Base-by-base conservation (phyloP, 2,329 filamentous ascomycete genomes). In the Aspergillus oerlinghausenensis region DNA sequence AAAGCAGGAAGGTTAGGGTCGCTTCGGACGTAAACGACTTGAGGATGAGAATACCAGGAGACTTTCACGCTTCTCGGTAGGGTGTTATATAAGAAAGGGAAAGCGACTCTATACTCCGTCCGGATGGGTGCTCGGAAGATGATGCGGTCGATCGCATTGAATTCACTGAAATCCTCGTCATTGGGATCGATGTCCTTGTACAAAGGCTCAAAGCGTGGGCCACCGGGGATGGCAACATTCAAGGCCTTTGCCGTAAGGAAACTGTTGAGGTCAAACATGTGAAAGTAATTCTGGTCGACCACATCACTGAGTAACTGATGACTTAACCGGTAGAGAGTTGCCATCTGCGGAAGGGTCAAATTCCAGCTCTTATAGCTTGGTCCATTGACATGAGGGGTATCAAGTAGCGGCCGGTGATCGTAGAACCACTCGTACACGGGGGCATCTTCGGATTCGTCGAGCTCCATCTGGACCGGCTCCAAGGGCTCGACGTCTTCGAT, bases 121-220 rank as follows among this genome's bases (percentile, higher is more conserved):
- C 93, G 87, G 63, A 97, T 95, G 0, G 93, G 92, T 49, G 89
- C 88, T 63, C 94, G 89, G 82, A 99, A 99, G 65, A 99, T 99
- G 75, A 99, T 99, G 65, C 95, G 90, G 70, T 99, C 94, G 67
- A 99, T 99, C 35, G 94, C 94, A 70, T 99, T 99, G 82, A 99
- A 99, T 75, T 99, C 94, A 75, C 94, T 94, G 75, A 99, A 99
- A 70, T 99, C 94, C 74, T 99, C 94, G 65, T 97, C 93, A 67
- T 99, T 99, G 1, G 94, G 94, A 73, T 99, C 92, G 59, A 99
- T 92, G 67, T 99, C 94, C 77, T 99, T 99, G 81, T 97, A 99
- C 21, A 99, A 75, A 25, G 94, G 94, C 75, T 99, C 94, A 62
- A 99, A 99, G 29, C 94, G 87, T 59, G 94, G 94, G 9, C 94